A percentile compares a stretch with the other conserved stretches of the same genome.
phyloP scores from a whole-genome alignment of 192 early-diverging fungal genomes.

The Entomortierella beljakovae region DNA sequence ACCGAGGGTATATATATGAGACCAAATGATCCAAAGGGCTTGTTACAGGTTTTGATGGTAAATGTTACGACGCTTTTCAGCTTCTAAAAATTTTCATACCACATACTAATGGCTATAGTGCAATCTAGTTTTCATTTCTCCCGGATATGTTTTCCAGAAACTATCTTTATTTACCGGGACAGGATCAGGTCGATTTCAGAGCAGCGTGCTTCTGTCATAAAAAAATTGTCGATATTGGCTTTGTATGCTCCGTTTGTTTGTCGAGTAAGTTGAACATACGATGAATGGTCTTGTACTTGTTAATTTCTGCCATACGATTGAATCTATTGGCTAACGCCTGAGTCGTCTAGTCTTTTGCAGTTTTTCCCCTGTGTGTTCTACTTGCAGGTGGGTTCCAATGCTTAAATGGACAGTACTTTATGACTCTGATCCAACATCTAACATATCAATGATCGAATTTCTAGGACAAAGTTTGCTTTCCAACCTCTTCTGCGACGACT shows the following conservation, averaged over 20 bases:
- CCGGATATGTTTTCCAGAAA: conserved; percentile 83
- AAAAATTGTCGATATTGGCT: conserved; percentile 91
- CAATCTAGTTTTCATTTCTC: conserved; percentile 76
- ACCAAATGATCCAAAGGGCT: conserved; percentile 72
- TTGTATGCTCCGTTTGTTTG: conserved; percentile 98
- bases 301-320: neutral
- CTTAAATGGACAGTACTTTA: neutral
- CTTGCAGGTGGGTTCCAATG: conserved; percentile 65
- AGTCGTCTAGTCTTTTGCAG: conserved; percentile 68
- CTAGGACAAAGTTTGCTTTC: conserved; percentile 78
- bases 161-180: conserved; percentile 77
- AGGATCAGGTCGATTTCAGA: conserved; percentile 90
- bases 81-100: neutral
- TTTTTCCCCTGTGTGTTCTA: conserved; percentile 80
- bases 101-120: neutral
- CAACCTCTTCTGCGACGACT: conserved; percentile 49
- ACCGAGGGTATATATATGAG: conserved; percentile 88
- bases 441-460: neutral
- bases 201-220: conserved; percentile 99
- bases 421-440: neutral
- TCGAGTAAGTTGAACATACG: conserved; percentile 72
- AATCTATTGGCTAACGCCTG: neutral
- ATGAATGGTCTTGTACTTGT: too few relatives aligned
- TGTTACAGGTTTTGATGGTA: conserved; percentile 93
- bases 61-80: too few relatives aligned